Conservation (phyloP, 2,329 filamentous ascomycete genomes). For the Fusarium cyanostomum region DNA sequence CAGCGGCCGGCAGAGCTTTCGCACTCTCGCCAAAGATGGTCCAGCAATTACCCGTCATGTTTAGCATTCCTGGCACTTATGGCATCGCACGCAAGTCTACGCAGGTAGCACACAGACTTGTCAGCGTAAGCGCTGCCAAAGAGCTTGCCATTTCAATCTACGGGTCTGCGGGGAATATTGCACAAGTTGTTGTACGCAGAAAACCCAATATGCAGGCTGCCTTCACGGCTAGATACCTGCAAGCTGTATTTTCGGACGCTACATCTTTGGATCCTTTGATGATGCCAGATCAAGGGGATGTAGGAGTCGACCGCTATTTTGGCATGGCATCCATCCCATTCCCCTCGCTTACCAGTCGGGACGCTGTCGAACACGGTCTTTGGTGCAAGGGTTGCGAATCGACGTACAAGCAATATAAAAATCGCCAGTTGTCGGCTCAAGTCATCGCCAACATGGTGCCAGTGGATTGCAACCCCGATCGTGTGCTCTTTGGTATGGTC, state of each 20-base stretch:
- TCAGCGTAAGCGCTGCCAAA: conserved; percentile 8
- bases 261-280: background rate
- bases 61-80: background rate
- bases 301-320: background rate
- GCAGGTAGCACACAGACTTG: background rate
- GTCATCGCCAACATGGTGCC: background rate
- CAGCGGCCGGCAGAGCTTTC: background rate
- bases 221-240: background rate
- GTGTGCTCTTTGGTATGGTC: background rate
- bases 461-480: background rate
- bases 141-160: background rate
- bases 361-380: background rate
- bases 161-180: background rate
- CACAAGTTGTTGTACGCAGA: background rate
- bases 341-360: background rate
- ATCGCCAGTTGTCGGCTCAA: background rate
- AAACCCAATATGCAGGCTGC: background rate
- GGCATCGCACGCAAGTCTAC: background rate
- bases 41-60: background rate
- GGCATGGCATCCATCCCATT: conserved; percentile 14
- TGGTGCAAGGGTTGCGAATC: conserved; percentile 18
- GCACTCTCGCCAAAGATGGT: background rate
- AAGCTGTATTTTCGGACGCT: background rate
- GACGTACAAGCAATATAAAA: background rate
- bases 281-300: background rate